phyloP scores from a whole-genome alignment of 345 rosid species.

The Eucalyptus marginata region DNA sequence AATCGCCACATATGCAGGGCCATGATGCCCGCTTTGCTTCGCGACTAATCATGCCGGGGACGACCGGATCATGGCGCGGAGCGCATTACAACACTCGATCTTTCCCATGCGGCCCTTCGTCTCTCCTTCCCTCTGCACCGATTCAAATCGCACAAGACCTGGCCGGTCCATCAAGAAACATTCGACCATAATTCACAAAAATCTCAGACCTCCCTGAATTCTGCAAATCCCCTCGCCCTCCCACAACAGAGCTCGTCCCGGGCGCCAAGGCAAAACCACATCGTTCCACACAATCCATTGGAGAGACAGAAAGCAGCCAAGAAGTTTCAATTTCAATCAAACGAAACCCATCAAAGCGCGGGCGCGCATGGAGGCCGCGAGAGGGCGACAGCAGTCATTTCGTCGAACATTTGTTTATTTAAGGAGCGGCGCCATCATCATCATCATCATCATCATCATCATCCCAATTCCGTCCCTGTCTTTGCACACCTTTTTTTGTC shows the following conservation, averaged over 20 bases:
- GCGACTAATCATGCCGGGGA: neutral
- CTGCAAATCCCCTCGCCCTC: neutral
- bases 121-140: neutral
- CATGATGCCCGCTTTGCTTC: neutral
- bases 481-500: neutral
- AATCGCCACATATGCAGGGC: neutral
- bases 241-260: neutral
- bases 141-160: neutral
- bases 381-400: neutral
- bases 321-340: neutral
- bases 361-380: neutral
- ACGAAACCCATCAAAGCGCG: neutral
- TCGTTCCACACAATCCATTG: neutral
- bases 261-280: neutral
- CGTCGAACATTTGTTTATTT: neutral
- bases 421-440: neutral
- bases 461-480: neutral
- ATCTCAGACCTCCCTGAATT: neutral
- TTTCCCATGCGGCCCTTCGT: neutral
- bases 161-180: neutral
- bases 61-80: neutral
- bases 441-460: neutral
- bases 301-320: neutral
- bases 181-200: neutral
- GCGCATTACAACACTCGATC: neutral